Percentiles rank a stretch among this genome's conserved stretches.
These are phyloP conservation scores for Drechslerella dactyloides DNA, from an alignment of 2,329 filamentous ascomycete genomes.

Conservation along the genomic window DNA sequence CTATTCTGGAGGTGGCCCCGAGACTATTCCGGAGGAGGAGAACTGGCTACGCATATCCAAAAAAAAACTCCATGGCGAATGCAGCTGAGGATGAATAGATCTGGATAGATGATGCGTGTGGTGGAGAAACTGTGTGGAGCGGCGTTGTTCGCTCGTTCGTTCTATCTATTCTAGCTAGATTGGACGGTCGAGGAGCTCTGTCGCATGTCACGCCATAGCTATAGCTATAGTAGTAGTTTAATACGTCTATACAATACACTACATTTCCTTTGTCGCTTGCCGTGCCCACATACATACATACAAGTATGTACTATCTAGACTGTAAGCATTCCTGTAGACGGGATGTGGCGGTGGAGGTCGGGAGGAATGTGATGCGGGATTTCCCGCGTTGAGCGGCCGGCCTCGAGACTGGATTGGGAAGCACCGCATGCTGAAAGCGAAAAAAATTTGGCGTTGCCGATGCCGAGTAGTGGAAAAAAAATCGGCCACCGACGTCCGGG, in stretches of 20 bases:
- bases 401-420: conserved; percentile 20
- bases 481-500: background rate
- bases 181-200: conserved; percentile 26
- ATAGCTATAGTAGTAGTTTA: conserved; percentile 26
- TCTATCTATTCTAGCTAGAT: conserved; percentile 41
- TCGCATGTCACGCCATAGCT: conserved; percentile 28
- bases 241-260: conserved; percentile 32
- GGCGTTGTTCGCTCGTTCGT: conserved; percentile 24
- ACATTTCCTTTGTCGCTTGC: conserved; percentile 23
- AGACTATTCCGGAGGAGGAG: too few species aligned
- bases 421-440: conserved; percentile 1
- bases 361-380: too few species aligned
- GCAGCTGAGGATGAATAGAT: background rate
- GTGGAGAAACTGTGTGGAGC: background rate
- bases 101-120: background rate
- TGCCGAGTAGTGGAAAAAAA: background rate
- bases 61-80: background rate
- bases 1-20: too few species aligned
- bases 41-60: background rate
- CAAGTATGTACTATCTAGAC: too few species aligned
- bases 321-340: background rate
- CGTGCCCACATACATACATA: too few species aligned
- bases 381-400: background rate
- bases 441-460: conserved; percentile 24
- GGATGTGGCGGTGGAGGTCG: background rate